Evolutionary conservation across 164 flowering plant species (phyloP), one percentile per base, ranked within the genome.

Genomic region (Stephania yunnanensis): DNA sequence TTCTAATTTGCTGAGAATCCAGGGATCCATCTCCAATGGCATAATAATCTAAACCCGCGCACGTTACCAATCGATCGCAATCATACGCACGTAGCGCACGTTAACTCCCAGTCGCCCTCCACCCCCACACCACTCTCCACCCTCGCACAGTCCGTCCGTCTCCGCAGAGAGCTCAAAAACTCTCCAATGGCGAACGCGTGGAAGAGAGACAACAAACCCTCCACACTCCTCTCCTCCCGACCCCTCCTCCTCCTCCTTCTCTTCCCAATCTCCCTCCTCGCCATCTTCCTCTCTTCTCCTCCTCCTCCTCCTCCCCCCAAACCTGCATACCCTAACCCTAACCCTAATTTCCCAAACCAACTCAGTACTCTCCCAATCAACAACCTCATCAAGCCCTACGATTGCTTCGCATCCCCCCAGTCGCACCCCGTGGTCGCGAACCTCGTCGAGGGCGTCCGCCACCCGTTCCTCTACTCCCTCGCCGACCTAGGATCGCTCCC

Each of bases 401-500:
- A 96, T 63, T 94, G 99, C 88, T 74, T 71, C 68, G 82, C 78
- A 61, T 83, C 84, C 69, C 92, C 92, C 2, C 98, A 92, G 73
- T 76, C 97, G 50, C 83, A 91, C 84, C 99, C 98, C 30, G 86
- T 96, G 2, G 83, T 96, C 55, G 99, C 99, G 71, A 94, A 87
- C 83, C 19, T 83, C 22, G 99, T 95, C 31, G 99, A 95, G 80
- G 95, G 97, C 58, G 78, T 95, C 46, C 80, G 82, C 10, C 80
- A 79, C 84, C 98, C 98, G 0, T 95, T 93, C 76, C 81, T 95
- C 44, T 93, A 81, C 82, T 91, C 99, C 7, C 90, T 95, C 25
- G 86, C 99, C 6, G 99, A 95, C 79, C 81, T 90, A 19, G 99
- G 99, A 4, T 55, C 76, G n/a, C 77, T 91, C 29, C 89, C 98